These are phyloP conservation scores for Ophiognomonia clavigignenti-juglandacearum DNA, from an alignment of 2,329 filamentous ascomycete genomes.

Conservation along the genomic window DNA sequence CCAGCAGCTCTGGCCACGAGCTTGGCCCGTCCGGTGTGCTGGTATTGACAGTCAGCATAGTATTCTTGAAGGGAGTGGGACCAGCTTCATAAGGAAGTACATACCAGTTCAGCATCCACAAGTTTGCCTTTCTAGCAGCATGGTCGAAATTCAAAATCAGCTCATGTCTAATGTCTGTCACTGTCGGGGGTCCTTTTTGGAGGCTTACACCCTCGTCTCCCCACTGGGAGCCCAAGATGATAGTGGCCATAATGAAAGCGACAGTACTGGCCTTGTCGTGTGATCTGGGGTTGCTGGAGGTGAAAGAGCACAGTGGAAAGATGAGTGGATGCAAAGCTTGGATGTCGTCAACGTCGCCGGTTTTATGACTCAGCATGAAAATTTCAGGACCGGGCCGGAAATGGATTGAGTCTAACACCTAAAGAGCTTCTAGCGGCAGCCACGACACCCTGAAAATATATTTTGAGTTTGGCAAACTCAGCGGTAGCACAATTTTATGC, in stretches of 20 bases:
- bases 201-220: constrained; percentile 45
- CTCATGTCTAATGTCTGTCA: constrained; percentile 49
- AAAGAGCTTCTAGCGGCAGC: no score
- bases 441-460: no score
- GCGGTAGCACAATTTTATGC: no score
- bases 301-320: no score
- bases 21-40: not conserved
- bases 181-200: constrained; percentile 53
- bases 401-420: no score
- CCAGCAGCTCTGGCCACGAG: not conserved
- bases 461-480: no score
- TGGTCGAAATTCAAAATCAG: constrained; percentile 32
- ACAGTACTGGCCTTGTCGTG: no score
- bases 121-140: not conserved
- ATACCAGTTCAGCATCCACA: not conserved
- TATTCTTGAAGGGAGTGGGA: not conserved
- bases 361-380: no score
- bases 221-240: constrained; percentile 57
- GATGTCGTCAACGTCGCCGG: no score
- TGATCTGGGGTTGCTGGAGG: no score
- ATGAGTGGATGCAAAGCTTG: no score
- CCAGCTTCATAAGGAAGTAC: not conserved
- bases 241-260: constrained; percentile 39
- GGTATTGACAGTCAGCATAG: not conserved
- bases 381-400: no score